phyloP scores from a whole-genome alignment of 75 land plant species.

The Pseudotsuga menziesii region DNA sequence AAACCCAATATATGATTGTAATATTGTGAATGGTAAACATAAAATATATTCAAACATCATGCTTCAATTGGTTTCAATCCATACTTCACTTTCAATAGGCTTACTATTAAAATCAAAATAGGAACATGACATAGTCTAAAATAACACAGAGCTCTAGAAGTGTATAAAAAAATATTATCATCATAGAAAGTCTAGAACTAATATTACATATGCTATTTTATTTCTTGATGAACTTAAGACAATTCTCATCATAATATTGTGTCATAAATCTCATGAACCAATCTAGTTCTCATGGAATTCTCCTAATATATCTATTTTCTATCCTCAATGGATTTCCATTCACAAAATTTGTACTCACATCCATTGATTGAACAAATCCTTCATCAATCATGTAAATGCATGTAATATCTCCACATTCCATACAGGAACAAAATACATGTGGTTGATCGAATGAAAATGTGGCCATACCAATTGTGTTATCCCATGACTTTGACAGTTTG shows the following conservation, averaged over 20 bases:
- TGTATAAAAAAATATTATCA: too few species aligned
- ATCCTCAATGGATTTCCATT: conserved; percentile 89
- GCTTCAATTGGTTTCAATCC: too few species aligned
- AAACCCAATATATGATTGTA: too few species aligned
- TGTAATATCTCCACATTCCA: conserved; percentile 92
- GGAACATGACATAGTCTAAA: too few species aligned
- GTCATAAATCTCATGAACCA: conserved; percentile 99
- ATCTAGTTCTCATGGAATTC: conserved; percentile 77
- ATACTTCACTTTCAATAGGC: too few species aligned
- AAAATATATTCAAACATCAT: too few species aligned
- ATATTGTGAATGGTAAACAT: too few species aligned
- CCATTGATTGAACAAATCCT: conserved; percentile 80
- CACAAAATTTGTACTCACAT: conserved; percentile 93
- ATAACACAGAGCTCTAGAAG: too few species aligned
- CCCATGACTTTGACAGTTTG: conserved; percentile 78
- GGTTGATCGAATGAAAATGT: conserved; percentile 84
- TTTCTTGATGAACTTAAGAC: conserved; percentile 90
- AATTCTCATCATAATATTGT: conserved; percentile 79
- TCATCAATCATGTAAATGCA: conserved; percentile 98
- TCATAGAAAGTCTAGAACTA: too few species aligned
- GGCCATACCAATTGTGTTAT: conserved; percentile 89
- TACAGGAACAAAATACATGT: conserved; percentile 88
- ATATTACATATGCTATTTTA: conserved; percentile 14
- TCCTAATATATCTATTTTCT: conserved; percentile 87
- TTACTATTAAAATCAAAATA: too few species aligned